Conservation (phyloP, 495 filamentous ascomycete species). For the Penicillium arizonense region DNA sequence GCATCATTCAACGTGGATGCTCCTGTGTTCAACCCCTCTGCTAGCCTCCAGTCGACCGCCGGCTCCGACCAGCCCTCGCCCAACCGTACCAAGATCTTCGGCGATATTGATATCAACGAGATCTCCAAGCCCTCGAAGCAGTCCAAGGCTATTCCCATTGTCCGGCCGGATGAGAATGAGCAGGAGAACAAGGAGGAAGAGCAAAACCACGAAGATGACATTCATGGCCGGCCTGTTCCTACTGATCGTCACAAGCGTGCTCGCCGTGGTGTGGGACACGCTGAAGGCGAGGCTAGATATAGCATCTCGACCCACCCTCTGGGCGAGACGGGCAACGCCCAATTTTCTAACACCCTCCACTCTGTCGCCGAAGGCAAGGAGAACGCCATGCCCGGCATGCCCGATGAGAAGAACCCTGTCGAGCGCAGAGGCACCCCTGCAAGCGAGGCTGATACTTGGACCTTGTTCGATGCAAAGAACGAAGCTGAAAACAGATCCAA, state of each 20-base stretch:
- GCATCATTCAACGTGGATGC: conserved; percentile 79
- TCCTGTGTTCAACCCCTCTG: conserved; percentile 70
- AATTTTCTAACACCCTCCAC: conserved; percentile 23
- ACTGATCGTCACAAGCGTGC: conserved; percentile 69
- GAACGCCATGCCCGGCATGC: conserved; percentile 36
- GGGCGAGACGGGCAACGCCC: conserved; percentile 41
- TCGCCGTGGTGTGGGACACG: conserved; percentile 56
- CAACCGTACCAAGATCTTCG: conserved; percentile 62
- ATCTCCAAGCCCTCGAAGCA: conserved; percentile 61
- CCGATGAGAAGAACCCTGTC: conserved; percentile 25
- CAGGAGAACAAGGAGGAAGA: conserved; percentile 47
- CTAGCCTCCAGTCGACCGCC: conserved; percentile 25
- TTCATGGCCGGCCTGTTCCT: conserved; percentile 30
- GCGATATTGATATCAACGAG: conserved; percentile 67
- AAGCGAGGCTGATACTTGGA: conserved; percentile 44
- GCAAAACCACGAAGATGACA: conserved; percentile 34
- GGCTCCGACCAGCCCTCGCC: conserved; percentile 22
- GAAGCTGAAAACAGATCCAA: conserved; percentile 38
- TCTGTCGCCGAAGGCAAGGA: conserved; percentile 45
- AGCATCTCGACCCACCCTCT: conserved; percentile 56
- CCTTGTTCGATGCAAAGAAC: conserved; percentile 41
- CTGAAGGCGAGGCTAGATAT: conserved; percentile 68
- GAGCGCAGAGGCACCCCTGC: conserved; percentile 34
- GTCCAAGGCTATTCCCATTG: conserved; percentile 80
- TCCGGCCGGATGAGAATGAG: conserved; percentile 58